Conservation (phyloP, 345 rosid genomes). For the Geranium rotundifolium region DNA sequence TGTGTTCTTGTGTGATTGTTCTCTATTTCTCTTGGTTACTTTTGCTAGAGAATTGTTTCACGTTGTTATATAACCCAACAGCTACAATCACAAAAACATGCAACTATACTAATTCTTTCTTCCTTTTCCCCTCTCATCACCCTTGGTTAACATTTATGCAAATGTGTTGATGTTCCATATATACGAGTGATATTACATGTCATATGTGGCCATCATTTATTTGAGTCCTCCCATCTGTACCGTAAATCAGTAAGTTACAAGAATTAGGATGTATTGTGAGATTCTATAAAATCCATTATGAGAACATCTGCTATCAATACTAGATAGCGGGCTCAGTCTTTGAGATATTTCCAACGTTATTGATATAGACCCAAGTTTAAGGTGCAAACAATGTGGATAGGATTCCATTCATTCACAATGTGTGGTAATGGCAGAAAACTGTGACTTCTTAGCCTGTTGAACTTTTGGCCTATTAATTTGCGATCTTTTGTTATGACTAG, state of each 20-base stretch:
- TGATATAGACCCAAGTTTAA: background rate
- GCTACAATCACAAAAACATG: slow-evolving; percentile 54
- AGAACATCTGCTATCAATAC: background rate
- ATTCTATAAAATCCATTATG: background rate
- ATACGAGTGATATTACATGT: too few relatives aligned
- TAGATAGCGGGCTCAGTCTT: background rate
- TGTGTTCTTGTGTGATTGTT: too few relatives aligned
- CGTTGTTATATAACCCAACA: too few relatives aligned
- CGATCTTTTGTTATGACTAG: background rate
- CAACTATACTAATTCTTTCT: slow-evolving; percentile 34
- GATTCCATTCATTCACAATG: background rate
- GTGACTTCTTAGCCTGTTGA: background rate
- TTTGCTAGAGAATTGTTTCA: too few relatives aligned
- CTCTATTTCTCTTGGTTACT: too few relatives aligned
- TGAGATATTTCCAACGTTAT: background rate
- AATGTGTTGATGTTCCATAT: too few relatives aligned
- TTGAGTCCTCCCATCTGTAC: background rate
- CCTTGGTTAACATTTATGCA: too few relatives aligned
- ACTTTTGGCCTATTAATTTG: too few relatives aligned
- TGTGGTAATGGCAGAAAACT: too few relatives aligned
- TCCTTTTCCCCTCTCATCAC: too few relatives aligned
- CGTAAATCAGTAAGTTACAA: background rate
- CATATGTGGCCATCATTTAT: too few relatives aligned
- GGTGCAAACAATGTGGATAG: background rate
- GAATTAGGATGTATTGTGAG: background rate